A percentile compares a stretch with the other conserved stretches of the same genome.
Evolutionary conservation across 768 basidiomycete genomes (phyloP).

Genomic region (Chalciporus pseudorubinellus): DNA sequence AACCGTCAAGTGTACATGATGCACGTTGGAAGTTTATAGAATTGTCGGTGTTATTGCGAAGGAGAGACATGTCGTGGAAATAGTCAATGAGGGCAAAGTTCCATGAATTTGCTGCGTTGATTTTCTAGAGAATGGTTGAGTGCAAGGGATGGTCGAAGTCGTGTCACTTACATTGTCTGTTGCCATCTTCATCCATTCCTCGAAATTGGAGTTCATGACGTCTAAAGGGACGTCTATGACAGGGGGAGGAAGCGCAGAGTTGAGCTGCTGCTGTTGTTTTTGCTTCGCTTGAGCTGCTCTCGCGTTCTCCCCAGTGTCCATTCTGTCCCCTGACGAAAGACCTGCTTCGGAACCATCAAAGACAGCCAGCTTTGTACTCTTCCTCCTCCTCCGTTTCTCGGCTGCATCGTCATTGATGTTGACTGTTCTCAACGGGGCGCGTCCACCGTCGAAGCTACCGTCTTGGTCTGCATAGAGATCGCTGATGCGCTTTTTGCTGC

Average conservation of each 20-base stretch:
- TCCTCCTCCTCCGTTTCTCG: constrained; percentile 79
- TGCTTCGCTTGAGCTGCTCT: constrained; percentile 49
- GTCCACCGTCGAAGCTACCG: constrained; percentile 36
- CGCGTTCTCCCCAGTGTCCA: constrained; percentile 38
- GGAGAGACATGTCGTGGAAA: constrained; percentile 95
- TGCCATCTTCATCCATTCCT: constrained; percentile 99
- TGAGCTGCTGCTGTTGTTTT: constrained; percentile 58
- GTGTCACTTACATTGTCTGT: constrained; percentile 83
- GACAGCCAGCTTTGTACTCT: constrained; percentile 64
- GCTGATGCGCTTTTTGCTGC: constrained; percentile 41
- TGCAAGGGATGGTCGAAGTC: constrained; percentile 3
- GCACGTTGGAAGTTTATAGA: constrained; percentile 99
- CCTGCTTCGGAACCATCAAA: constrained; percentile 59
- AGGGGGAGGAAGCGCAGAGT: constrained; percentile 56
- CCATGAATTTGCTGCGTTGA: constrained; percentile 97
- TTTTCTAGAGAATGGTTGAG: constrained; percentile 67
- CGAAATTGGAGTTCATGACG: constrained; percentile 90
- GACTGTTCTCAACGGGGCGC: constrained; percentile 41
- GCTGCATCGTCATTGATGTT: constrained; percentile 81
- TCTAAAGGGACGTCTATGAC: constrained; percentile 65
- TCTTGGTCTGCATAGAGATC: constrained; percentile 45
- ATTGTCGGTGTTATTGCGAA: constrained; percentile 90
- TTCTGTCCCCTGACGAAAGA: constrained; percentile 47
- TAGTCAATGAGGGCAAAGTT: constrained; percentile 98
- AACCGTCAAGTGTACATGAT: constrained; percentile 94